Conservation (phyloP, 2,329 filamentous ascomycete species). For the Amauroascus verrucosus region DNA sequence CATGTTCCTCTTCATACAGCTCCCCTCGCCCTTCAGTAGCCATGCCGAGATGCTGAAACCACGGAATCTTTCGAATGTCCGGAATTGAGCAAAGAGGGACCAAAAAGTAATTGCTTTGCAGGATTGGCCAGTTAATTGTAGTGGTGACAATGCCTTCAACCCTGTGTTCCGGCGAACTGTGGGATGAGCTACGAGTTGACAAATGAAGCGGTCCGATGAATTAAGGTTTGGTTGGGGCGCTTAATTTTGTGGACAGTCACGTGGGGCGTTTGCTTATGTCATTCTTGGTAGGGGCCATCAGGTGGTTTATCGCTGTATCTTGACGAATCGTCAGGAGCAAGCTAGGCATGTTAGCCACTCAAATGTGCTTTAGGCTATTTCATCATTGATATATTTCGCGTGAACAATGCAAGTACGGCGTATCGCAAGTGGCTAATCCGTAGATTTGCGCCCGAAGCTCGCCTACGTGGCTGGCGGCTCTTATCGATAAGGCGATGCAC, state of each 20-base stretch:
- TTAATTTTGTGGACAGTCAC: not conserved
- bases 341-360: too few relatives aligned
- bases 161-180: not conserved
- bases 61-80: too few relatives aligned
- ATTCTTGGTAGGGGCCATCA: not conserved
- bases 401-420: too few relatives aligned
- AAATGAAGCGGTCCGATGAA: slow-evolving; percentile 8
- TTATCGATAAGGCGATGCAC: not conserved
- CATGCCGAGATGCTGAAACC: not conserved
- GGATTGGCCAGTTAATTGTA: not conserved
- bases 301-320: not conserved
- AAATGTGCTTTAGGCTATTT: too few relatives aligned
- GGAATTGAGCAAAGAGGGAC: not conserved
- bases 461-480: not conserved
- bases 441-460: not conserved
- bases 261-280: not conserved
- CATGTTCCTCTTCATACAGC: slow-evolving; percentile 71
- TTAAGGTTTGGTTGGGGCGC: slow-evolving; percentile 8
- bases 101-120: not conserved
- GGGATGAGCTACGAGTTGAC: not conserved
- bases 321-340: too few relatives aligned
- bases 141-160: not conserved
- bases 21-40: slow-evolving; percentile 15
- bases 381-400: too few relatives aligned
- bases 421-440: too few relatives aligned